Base-by-base conservation (phyloP, 306 rosid genomes). In the Cicer arietinum region DNA sequence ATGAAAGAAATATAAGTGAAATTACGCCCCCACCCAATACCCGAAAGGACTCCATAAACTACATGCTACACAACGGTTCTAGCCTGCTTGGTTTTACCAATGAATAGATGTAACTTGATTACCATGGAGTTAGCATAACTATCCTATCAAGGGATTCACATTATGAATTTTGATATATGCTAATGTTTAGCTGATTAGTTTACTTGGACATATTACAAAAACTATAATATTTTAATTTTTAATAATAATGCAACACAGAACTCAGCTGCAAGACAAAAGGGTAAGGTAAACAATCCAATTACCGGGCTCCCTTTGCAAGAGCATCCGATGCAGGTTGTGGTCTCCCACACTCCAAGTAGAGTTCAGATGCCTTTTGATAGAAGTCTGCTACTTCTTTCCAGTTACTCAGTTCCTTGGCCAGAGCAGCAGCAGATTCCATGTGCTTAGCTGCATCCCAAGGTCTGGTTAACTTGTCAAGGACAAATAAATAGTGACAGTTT, bases 381-480 rank as follows among this genome's bases (percentile, higher is more conserved):
- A 94, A 94, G 62, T 94, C 98, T 45, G 66, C 86, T 61, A 85
- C 97, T 87, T 94, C 98, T 70, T 18, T 88, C 93, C 90, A 90
- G 44, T 90, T 76, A 8, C 93, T 80, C 50, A 94, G 79, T 46
- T 94, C 98, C 87, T 94, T 94, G 17, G 96, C 98, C 54, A 89
- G 82, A 80, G 86, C 91, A 66, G 89, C 97, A 2, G 98, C 97
- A 77, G 98, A 91, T 83, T 94, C 98, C 96, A 94, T 91, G 81
- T 89, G 97, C 84, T 88, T 92, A 71, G 98, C 97, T 14, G 98
- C 96, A 75, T 94, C 97, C 98, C 98, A 92, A 58, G 95, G 97
- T 85, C 98, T 94, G 67, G 74, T 75, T 73, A 17, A 73, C 80
- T 77, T 39, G 86, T 89, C 69, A 86, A 90, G 90, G 92, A 77